Evolutionary conservation across 106 monocot genomes (phyloP), one percentile per base, ranked within the genome.

Genomic region (Phalaenopsis equestris): DNA sequence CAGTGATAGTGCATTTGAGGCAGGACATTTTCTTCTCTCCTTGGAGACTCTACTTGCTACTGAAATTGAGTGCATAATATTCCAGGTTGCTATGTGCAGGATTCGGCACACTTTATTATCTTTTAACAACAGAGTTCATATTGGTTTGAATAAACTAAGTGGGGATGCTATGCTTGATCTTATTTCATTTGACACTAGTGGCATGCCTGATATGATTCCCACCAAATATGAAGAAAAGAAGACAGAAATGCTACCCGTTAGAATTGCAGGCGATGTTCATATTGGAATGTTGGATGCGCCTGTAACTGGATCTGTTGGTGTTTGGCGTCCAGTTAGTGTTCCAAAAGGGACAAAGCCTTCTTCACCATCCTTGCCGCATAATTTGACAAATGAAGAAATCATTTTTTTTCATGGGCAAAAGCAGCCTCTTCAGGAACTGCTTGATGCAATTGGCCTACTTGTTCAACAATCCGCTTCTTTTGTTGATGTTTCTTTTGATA

Each of bases 11-110:
- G 85, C 78, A 42, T 56, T 88, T 19, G 91, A 92, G 83, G 73
- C 85, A 21, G 89, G 86, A 12, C 52, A 85, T 75, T 79, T 89
- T 23, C 81, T 97, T 23, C 24, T 92, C 9, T 85, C 94, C 45
- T 42, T 75, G 21, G 94, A 89, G 81, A 89, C 89, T 56, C 72
- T 84, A 55, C 89, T 98, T 86, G 92, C 94, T 74, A 94, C 94
- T 37, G 92, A 94, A 61, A 78, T 90, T 49, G 97, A 98, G 79
- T 98, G 97, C 77, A 79, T 89, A 42, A 90, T 90, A 89, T 88
- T 89, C 81, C 97, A 94, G 84, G 94, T 94, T 81, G 82, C 97
- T 42, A 92, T 98, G 97, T 92, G 94, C 79, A 86, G 87, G 38
- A 83, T 92, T 52, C 87, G 97, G 52, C 97, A 98, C 79, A 86